phyloP scores from a whole-genome alignment of 2,329 filamentous ascomycete species.

The Ascosphaera apis region DNA sequence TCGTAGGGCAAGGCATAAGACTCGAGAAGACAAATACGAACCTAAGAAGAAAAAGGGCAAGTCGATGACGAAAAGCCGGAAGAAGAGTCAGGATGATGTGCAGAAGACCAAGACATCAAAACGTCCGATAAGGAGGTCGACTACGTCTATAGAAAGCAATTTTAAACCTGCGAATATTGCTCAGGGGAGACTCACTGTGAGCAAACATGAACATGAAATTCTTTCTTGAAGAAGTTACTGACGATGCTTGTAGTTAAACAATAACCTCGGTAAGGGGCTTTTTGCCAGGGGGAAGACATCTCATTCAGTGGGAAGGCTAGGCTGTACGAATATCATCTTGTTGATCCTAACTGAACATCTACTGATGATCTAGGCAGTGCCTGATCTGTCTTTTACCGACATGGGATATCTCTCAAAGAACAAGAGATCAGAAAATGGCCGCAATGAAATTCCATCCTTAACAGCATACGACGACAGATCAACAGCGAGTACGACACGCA shows the following conservation, averaged over 20 bases:
- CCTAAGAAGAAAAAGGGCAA: slow-evolving; percentile 10
- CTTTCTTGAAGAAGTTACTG: slow-evolving; percentile 1
- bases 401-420: slow-evolving; percentile 21
- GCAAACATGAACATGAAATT: slow-evolving; percentile 4
- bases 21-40: slow-evolving; percentile 32
- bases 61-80: neutral
- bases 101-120: slow-evolving; percentile 9
- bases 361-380: slow-evolving; percentile 16
- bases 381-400: slow-evolving; percentile 30
- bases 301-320: slow-evolving; percentile 9
- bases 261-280: slow-evolving; percentile 14
- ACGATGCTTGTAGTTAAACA: slow-evolving; percentile 13
- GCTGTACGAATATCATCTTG: slow-evolving; percentile 5
- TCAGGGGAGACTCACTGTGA: slow-evolving; percentile 30
- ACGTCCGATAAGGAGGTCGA: slow-evolving; percentile 7
- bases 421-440: no score
- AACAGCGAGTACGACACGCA: neutral
- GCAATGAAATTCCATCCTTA: no score
- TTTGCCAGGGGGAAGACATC: slow-evolving; percentile 17
- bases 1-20: slow-evolving; percentile 32
- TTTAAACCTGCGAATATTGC: slow-evolving; percentile 33
- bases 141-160: slow-evolving; percentile 26
- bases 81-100: neutral
- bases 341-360: neutral
- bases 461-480: neutral